Conservation (phyloP, 2,329 filamentous ascomycete species). For the Microthyrium microscopicum region DNA sequence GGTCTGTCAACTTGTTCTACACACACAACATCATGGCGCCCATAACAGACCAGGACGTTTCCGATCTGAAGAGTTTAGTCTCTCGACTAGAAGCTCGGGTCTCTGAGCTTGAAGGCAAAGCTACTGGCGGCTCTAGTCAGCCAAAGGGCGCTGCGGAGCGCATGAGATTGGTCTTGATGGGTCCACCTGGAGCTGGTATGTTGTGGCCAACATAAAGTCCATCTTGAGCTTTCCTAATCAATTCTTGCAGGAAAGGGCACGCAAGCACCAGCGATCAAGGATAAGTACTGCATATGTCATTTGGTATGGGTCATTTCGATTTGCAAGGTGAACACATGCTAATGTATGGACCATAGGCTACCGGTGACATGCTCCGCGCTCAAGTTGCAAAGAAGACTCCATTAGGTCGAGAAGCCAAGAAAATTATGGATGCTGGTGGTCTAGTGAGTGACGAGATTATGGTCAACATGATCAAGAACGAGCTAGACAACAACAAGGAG, state of each 20-base stretch:
- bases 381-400: conserved; percentile 96
- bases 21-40: conserved; percentile 53
- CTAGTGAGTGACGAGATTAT: conserved; percentile 98
- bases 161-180: conserved; percentile 94
- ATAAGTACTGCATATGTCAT: conserved; percentile 94
- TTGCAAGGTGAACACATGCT: background rate
- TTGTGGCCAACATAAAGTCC: conserved; percentile 15
- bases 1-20: background rate
- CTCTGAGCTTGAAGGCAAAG: conserved; percentile 59
- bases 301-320: conserved; percentile 43
- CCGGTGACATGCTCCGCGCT: conserved; percentile 96
- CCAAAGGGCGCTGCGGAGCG: conserved; percentile 38
- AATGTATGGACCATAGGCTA: conserved; percentile 45
- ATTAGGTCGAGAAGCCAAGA: conserved; percentile 91
- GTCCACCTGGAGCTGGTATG: conserved; percentile 90
- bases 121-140: conserved; percentile 26
- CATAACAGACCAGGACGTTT: conserved; percentile 63
- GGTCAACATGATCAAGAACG: conserved; percentile 98
- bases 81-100: conserved; percentile 73
- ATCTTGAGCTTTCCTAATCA: conserved; percentile 3
- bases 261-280: conserved; percentile 94
- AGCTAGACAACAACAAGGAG: conserved; percentile 84
- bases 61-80: conserved; percentile 72
- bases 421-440: conserved; percentile 98
- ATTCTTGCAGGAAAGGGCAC: conserved; percentile 77